Base-by-base conservation (phyloP, 371 early-diverging fungal genomes). In the Entomophthora muscae region DNA sequence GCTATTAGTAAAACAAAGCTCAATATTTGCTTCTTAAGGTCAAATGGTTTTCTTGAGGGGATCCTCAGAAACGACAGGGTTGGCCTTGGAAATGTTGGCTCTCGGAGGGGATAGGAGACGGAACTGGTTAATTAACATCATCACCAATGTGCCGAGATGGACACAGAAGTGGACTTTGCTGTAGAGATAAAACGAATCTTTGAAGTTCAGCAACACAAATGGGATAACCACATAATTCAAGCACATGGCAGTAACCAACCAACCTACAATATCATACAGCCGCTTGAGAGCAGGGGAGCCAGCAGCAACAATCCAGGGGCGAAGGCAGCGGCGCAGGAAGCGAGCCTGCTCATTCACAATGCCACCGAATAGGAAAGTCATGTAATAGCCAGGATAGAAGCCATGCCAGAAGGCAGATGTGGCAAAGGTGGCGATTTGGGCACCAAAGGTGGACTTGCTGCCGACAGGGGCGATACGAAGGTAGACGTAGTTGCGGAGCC, bases 321-420 rank as follows among this genome's bases (percentile, higher is more conserved):
- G 80, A 26, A 92, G 55, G 21, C 72, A 72, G n/a, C 83, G 73
- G 27, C 92, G 83, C 42, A 89, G 61, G 29, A 33, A n/a, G 13
- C 61, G 31, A 10, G 70, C 66, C 61, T 57, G 27, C 26, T 58
- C 42, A 33, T 58, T 42, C 17, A 57, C 42, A 33, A 51, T 21
- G n/a, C 54, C 52, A 27, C 31, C 58, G 42, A 58, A 64, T 21
- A 58, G 21, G 31, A 64, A 78, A 69, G 79, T 82, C 73, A 85
- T 68, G 64, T 90, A 88, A 67, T 90, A 89, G 3, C 90, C 92
- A 7, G 90, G 86, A 67, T 88, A 84, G 75, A 96, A 93, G 29
- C 95, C 95, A 67, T 96, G 96, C 96, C 96, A 96, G 64, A 90
- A 73, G 21, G 94, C 89, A 30, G 90, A 89, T 0, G 83, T 74